Conservation (phyloP, 1,284 basidiomycete genomes). For the Coriolopsis trogii region DNA sequence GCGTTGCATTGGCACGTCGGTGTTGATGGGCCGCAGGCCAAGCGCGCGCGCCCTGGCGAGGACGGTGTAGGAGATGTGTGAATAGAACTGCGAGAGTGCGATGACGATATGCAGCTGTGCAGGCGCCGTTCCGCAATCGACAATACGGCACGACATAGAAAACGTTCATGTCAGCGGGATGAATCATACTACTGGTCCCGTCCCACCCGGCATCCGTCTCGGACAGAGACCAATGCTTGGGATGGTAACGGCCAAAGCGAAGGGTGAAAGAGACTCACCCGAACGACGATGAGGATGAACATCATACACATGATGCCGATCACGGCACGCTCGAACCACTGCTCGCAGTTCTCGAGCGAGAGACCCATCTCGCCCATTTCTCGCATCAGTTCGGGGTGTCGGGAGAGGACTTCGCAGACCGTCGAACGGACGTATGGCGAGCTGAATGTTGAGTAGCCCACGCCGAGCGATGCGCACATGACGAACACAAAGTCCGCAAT, state of each 20-base stretch:
- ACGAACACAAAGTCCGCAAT: slow-evolving; percentile 74
- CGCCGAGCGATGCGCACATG: slow-evolving; percentile 54
- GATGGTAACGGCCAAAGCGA: neutral
- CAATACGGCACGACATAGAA: too few species aligned
- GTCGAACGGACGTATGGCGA: slow-evolving; percentile 53
- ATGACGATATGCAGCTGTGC: slow-evolving; percentile 71
- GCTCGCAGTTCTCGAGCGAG: slow-evolving; percentile 76
- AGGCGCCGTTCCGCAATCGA: too few species aligned
- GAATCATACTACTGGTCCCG: too few species aligned
- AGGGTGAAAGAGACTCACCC: slow-evolving; percentile 46
- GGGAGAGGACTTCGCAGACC: slow-evolving; percentile 72
- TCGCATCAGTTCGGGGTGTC: slow-evolving; percentile 74
- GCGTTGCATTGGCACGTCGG: slow-evolving; percentile 43
- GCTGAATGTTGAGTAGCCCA: slow-evolving; percentile 62
- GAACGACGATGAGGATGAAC: slow-evolving; percentile 62
- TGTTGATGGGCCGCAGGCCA: slow-evolving; percentile 31
- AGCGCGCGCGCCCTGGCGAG: slow-evolving; percentile 23
- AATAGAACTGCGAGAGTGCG: slow-evolving; percentile 66
- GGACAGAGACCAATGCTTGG: too few species aligned
- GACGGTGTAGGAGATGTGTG: slow-evolving; percentile 48
- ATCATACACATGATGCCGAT: slow-evolving; percentile 58
- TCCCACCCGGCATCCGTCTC: too few species aligned
- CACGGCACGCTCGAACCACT: slow-evolving; percentile 71
- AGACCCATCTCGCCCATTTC: slow-evolving; percentile 70
- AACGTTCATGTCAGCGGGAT: too few species aligned